Evolutionary conservation across 345 rosid genomes (phyloP), one percentile per base, ranked within the genome.

Genomic region (Camelina hispida): DNA sequence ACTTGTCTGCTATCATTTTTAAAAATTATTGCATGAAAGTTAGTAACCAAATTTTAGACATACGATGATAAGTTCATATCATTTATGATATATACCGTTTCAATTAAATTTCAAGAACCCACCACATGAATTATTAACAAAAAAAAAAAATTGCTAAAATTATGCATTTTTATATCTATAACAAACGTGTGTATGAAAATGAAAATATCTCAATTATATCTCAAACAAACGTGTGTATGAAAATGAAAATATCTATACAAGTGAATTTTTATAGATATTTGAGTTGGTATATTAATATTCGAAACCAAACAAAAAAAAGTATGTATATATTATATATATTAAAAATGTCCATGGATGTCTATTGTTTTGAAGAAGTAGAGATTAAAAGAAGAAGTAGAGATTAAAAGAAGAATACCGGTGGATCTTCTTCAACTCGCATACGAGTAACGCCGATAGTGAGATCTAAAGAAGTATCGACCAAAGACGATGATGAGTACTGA

Each of bases 391-490:
- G 20, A 66, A 16, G n/a, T n/a, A n/a, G n/a, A n/a, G n/a, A n/a
- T n/a, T 48, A 34, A 43, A 0, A 38, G 54, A 40, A 30, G 61
- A 71, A 43, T 80, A 85, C 87, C 81, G 77, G 62, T 16, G 81
- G 56, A 18, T 82, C 84, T 56, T 83, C 84, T 7, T 75, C 52
- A 51, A 80, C 66, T 25, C 80, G 82, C 14, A 80, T 68, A 6
- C 84, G 83, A 62, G 77, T 78, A 54, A 80, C 62, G 9, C 81
- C 79, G 17, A 78, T 75, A 17, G 81, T 81, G 54, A 90, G 96
- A 84, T 87, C 87, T 69, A 89, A 56, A 2, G 89, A 85, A 72
- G 92, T 86, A 59, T 85, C 81, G 7, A 82, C 74, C 71, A 74
- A 81, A 69, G 80, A 74, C 1, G 88, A 77, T 66, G 88, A 77